phyloP scores from a whole-genome alignment of 2,329 filamentous ascomycete genomes.

The Cladophialophora bantiana region DNA sequence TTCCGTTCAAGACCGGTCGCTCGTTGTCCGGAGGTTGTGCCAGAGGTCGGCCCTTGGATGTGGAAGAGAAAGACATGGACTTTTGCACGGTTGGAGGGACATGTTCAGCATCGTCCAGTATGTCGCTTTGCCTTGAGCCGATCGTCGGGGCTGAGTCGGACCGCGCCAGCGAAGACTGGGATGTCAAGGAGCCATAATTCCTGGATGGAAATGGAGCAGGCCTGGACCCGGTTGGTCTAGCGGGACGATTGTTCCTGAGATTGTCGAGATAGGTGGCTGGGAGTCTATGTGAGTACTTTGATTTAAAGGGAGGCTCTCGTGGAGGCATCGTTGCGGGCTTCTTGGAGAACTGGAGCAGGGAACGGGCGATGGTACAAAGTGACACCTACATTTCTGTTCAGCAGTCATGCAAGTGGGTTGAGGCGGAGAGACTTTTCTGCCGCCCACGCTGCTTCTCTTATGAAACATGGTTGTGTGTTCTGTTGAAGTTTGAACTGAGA shows the following conservation, averaged over 20 bases:
- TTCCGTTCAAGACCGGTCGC: conserved; percentile 42
- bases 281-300: conserved; percentile 37
- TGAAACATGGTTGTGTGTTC: conserved; percentile 48
- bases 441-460: conserved; percentile 45
- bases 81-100: conserved; percentile 23
- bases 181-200: conserved; percentile 24
- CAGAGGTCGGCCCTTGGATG: conserved; percentile 46
- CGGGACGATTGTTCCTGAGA: conserved; percentile 63
- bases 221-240: conserved; percentile 66
- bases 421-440: conserved; percentile 56
- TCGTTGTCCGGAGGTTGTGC: conserved; percentile 48
- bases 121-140: conserved; percentile 2
- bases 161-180: conserved; percentile 32
- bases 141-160: conserved; percentile 37
- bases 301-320: conserved; percentile 35
- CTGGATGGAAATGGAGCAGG: conserved; percentile 56
- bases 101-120: conserved; percentile 9
- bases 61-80: conserved; percentile 29
- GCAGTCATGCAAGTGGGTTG: conserved; percentile 56
- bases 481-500: conserved; percentile 7
- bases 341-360: not conserved
- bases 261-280: conserved; percentile 67
- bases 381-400: conserved; percentile 54
- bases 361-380: conserved; percentile 8
- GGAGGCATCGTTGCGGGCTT: conserved; percentile 23